Evolutionary conservation across 2,329 filamentous ascomycete species (phyloP).

Genomic region (Botrytis deweyae): DNA sequence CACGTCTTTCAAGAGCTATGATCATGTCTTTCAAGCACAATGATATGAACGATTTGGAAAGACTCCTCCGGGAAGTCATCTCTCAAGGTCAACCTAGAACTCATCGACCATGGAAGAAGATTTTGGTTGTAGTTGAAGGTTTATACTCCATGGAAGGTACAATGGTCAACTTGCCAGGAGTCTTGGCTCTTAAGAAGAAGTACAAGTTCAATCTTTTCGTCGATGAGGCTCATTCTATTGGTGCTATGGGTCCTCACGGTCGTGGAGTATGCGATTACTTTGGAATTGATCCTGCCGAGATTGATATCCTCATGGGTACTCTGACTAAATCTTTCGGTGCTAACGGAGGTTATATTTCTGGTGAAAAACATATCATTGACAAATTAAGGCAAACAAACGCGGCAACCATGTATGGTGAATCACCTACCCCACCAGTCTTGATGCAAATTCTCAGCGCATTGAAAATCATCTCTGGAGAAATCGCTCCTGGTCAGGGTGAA

Average conservation of each 20-base stretch:
- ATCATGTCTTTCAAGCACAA: slow-evolving; percentile 98
- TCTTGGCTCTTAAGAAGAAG: slow-evolving; percentile 83
- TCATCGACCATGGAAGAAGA: slow-evolving; percentile 99
- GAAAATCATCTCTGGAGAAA: slow-evolving; percentile 83
- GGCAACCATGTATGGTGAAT: slow-evolving; percentile 82
- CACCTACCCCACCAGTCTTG: slow-evolving; percentile 81
- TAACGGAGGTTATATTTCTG: slow-evolving; percentile 93
- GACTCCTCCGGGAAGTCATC: slow-evolving; percentile 83
- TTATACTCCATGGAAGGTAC: slow-evolving; percentile 99
- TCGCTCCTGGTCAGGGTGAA: slow-evolving; percentile 87
- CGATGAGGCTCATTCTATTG: slow-evolving; percentile 95
- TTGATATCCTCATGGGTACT: slow-evolving; percentile 97
- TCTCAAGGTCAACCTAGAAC: slow-evolving; percentile 96
- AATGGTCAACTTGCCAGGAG: slow-evolving; percentile 93
- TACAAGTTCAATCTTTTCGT: slow-evolving; percentile 98
- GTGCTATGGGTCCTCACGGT: slow-evolving; percentile 83
- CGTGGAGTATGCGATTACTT: slow-evolving; percentile 98
- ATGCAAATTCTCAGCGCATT: slow-evolving; percentile 88
- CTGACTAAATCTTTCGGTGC: slow-evolving; percentile 98
- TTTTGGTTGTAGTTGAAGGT: slow-evolving; percentile 91
- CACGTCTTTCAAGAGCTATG: slow-evolving; percentile 89
- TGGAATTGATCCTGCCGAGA: slow-evolving; percentile 78
- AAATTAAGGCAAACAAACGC: slow-evolving; percentile 86
- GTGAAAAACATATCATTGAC: slow-evolving; percentile 86
- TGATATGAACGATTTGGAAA: slow-evolving; percentile 85